Conservation (phyloP, 192 early-diverging fungal species). For the Polychytrium aggregatum region DNA sequence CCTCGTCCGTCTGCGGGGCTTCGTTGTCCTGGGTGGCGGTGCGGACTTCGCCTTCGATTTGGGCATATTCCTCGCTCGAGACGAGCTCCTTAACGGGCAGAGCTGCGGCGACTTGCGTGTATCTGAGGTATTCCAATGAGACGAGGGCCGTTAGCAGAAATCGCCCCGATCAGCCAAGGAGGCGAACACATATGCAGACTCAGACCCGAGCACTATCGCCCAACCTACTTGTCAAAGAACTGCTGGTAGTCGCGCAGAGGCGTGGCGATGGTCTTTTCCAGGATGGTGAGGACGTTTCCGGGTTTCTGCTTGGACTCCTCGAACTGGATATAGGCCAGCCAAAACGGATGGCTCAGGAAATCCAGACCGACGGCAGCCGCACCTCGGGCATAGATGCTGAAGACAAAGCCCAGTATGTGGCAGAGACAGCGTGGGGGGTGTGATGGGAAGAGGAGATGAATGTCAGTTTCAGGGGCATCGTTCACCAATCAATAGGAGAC, state of each 20-base stretch:
- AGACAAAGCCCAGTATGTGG: constrained; percentile 2
- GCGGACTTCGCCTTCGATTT: constrained; percentile 21
- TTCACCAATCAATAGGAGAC: constrained; percentile 5
- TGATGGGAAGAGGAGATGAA: background rate
- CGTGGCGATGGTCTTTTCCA: constrained; percentile 56
- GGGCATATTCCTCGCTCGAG: constrained; percentile 29
- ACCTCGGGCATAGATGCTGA: constrained; percentile 59
- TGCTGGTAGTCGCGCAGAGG: constrained; percentile 64
- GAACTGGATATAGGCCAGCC: constrained; percentile 31
- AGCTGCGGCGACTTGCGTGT: constrained; percentile 36
- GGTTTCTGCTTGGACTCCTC: constrained; percentile 28
- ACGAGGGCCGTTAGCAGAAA: too few species aligned
- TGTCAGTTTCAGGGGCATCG: background rate
- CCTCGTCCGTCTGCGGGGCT: constrained; percentile 28
- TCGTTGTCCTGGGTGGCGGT: constrained; percentile 1
- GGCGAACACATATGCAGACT: too few species aligned
- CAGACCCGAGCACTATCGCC: too few species aligned
- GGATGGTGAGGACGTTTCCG: constrained; percentile 30
- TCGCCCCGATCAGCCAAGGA: too few species aligned
- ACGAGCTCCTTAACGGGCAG: constrained; percentile 45
- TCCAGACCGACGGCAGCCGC: constrained; percentile 51
- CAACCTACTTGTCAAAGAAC: constrained; percentile 55
- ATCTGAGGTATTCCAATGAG: constrained; percentile 22
- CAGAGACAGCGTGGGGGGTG: background rate
- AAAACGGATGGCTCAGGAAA: constrained; percentile 53